Percentiles rank a stretch among this genome's conserved stretches.
phyloP scores from a whole-genome alignment of 2,329 filamentous ascomycete genomes.

The Mycosphaerella arachidis region DNA sequence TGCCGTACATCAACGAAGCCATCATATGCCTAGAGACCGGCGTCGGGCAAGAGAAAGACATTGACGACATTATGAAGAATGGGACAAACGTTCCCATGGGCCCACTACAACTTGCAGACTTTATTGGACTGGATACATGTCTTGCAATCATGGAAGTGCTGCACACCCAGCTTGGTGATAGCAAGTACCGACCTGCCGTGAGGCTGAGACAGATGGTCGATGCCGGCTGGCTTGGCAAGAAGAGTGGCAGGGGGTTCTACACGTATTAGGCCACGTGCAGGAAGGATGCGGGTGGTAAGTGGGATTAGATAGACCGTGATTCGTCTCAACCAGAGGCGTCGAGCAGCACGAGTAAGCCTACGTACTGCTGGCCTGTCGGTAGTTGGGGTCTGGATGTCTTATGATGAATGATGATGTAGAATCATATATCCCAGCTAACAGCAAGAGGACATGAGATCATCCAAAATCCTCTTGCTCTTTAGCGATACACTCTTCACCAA shows the following conservation, averaged over 20 bases:
- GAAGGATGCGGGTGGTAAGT: neutral
- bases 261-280: slow-evolving; percentile 58
- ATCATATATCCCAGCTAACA: neutral
- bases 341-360: neutral
- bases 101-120: slow-evolving; percentile 86
- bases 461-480: no score
- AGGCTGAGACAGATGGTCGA: slow-evolving; percentile 92
- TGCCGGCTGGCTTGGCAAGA: slow-evolving; percentile 96
- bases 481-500: no score
- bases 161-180: slow-evolving; percentile 85
- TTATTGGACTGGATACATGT: slow-evolving; percentile 95
- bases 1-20: slow-evolving; percentile 99
- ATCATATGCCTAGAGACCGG: slow-evolving; percentile 93
- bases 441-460: neutral
- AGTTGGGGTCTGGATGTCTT: neutral
- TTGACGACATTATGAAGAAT: slow-evolving; percentile 98
- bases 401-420: neutral
- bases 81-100: slow-evolving; percentile 99
- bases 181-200: slow-evolving; percentile 88
- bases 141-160: slow-evolving; percentile 95
- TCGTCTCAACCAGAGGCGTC: neutral
- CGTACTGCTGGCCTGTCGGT: neutral
- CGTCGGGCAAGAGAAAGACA: slow-evolving; percentile 81
- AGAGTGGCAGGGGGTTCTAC: slow-evolving; percentile 93
- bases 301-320: slow-evolving; percentile 2